A percentile compares a stretch with the other conserved stretches of the same genome.
Conservation (phyloP, 768 basidiomycete species). For the Agrocybe chaxingu region DNA sequence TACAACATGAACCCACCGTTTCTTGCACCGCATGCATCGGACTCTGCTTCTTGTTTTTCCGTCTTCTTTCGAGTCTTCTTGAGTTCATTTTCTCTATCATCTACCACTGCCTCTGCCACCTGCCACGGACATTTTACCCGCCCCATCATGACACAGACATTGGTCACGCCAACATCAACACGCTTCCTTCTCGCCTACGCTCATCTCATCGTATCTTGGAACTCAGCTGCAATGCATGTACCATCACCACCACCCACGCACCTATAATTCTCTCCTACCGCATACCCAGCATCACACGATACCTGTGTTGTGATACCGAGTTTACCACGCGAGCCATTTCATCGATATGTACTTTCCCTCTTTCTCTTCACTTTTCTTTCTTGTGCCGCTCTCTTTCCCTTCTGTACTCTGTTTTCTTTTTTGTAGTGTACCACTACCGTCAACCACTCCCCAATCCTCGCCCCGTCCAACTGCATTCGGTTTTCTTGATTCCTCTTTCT, state of each 20-base stretch:
- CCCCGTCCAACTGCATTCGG: neutral
- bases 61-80: too few relatives aligned
- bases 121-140: too few relatives aligned
- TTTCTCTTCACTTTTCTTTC: conserved; percentile 6
- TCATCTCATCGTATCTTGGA: neutral
- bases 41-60: too few relatives aligned
- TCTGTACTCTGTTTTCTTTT: conserved; percentile 2
- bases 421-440: neutral
- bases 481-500: conserved; percentile 4
- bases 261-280: conserved; percentile 1
- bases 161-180: too few relatives aligned
- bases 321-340: conserved; percentile 6
- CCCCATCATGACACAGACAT: too few relatives aligned
- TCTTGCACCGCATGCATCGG: neutral
- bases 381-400: conserved; percentile 7
- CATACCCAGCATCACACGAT: conserved; percentile 9
- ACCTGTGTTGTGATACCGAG: conserved; percentile 8
- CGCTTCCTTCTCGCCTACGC: too few relatives aligned
- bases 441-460: neutral
- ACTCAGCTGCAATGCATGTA: neutral
- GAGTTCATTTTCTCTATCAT: too few relatives aligned
- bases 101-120: too few relatives aligned
- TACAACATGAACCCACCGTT: conserved; percentile 2
- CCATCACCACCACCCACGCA: neutral
- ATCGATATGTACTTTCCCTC: conserved; percentile 7